Percentiles rank a stretch among this genome's conserved stretches.
Conservation (phyloP, 2,329 filamentous ascomycete genomes). For the Hypomyces perniciosus region DNA sequence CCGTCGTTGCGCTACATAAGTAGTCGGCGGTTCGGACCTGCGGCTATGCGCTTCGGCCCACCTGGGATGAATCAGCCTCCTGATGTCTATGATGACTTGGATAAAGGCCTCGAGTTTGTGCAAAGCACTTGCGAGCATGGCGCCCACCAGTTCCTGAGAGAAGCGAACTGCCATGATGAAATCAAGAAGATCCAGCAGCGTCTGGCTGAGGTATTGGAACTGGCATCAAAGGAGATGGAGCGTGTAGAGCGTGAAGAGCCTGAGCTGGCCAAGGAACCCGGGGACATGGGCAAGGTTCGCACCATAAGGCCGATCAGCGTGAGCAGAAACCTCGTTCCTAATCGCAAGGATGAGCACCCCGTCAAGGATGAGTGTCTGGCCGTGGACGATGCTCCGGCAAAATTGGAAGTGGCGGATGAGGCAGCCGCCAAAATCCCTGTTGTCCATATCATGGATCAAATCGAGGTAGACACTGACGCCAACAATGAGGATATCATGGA, state of each 20-base stretch:
- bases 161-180: conserved; percentile 77
- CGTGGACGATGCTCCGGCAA: conserved; percentile 19
- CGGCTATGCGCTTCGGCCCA: conserved; percentile 21
- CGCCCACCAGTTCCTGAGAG: conserved; percentile 82
- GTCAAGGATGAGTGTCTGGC: neutral
- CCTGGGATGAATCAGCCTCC: conserved; percentile 19
- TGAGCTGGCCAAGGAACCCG: conserved; percentile 33
- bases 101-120: conserved; percentile 72
- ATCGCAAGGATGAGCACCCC: conserved; percentile 23
- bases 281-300: conserved; percentile 37
- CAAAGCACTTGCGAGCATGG: conserved; percentile 79
- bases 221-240: conserved; percentile 54
- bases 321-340: conserved; percentile 37
- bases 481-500: conserved; percentile 40
- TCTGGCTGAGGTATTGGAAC: conserved; percentile 56
- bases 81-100: conserved; percentile 65
- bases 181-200: conserved; percentile 62
- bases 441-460: conserved; percentile 17
- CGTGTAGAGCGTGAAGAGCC: conserved; percentile 49
- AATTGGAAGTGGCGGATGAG: conserved; percentile 16
- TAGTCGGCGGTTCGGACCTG: conserved; percentile 28
- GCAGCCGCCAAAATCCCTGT: conserved; percentile 15
- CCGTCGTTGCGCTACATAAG: conserved; percentile 37
- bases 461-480: conserved; percentile 29
- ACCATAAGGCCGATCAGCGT: conserved; percentile 49